phyloP scores from a whole-genome alignment of 2,329 filamentous ascomycete genomes.

The Beauveria brongniartii region DNA sequence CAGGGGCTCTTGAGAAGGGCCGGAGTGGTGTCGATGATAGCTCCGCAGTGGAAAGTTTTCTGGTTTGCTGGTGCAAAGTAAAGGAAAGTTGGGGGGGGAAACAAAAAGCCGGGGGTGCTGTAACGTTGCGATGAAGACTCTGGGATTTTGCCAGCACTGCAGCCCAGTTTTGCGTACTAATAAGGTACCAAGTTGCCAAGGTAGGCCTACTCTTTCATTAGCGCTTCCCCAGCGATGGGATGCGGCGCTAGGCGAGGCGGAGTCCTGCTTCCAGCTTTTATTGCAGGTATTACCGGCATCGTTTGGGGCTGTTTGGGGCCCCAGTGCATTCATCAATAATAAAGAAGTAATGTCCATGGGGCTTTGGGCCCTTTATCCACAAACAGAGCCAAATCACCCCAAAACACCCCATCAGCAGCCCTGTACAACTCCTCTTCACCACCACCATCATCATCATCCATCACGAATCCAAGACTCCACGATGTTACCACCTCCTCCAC shows the following conservation, averaged over 20 bases:
- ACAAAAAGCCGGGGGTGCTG: constrained; percentile 15
- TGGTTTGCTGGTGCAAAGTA: not conserved
- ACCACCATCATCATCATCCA: too few species aligned
- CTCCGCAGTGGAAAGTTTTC: not conserved
- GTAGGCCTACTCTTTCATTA: not conserved
- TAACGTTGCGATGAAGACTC: constrained; percentile 18
- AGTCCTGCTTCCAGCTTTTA: not conserved
- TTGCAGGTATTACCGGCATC: too few species aligned
- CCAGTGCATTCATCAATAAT: too few species aligned
- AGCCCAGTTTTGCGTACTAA: not conserved
- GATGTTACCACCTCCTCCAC: not conserved
- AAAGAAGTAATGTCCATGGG: too few species aligned
- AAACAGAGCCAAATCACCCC: too few species aligned
- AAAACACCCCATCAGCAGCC: too few species aligned
- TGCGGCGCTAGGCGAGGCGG: not conserved
- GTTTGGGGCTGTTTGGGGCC: too few species aligned
- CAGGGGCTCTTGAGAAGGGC: not conserved
- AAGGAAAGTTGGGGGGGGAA: not conserved
- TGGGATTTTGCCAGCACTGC: not conserved
- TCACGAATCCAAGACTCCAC: too few species aligned
- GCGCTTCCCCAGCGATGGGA: not conserved
- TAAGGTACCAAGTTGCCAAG: too few species aligned
- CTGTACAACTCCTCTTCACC: too few species aligned
- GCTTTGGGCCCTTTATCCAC: too few species aligned
- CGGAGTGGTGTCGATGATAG: not conserved